phyloP scores from a whole-genome alignment of 2,329 filamentous ascomycete genomes.

The Phaeosphaeriaceae sp. region DNA sequence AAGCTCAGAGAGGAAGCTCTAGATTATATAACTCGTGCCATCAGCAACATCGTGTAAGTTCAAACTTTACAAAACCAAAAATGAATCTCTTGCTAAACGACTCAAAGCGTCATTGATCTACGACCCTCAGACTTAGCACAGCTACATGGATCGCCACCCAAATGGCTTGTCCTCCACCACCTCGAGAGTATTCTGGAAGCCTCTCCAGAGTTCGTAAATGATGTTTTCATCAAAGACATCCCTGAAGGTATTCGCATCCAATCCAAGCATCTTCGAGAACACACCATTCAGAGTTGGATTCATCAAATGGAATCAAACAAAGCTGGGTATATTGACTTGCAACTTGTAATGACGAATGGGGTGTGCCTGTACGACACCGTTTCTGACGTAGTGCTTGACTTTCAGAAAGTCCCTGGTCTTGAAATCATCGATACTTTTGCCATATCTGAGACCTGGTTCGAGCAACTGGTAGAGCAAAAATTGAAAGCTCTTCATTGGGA shows the following conservation, averaged over 20 bases:
- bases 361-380: slow-evolving; percentile 21
- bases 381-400: slow-evolving; percentile 18
- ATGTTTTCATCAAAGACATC: slow-evolving; percentile 22
- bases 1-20: slow-evolving; percentile 11
- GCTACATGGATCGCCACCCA: slow-evolving; percentile 30
- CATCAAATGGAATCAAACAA: slow-evolving; percentile 26
- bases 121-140: slow-evolving; percentile 8
- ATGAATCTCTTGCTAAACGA: not conserved
- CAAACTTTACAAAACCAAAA: not conserved
- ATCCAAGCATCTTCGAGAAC: slow-evolving; percentile 27
- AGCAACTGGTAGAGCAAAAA: slow-evolving; percentile 19
- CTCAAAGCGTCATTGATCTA: slow-evolving; percentile 2
- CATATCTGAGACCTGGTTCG: slow-evolving; percentile 33
- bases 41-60: slow-evolving; percentile 24
- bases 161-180: slow-evolving; percentile 27
- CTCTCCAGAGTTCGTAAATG: slow-evolving; percentile 9
- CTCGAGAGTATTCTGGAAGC: slow-evolving; percentile 15
- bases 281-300: slow-evolving; percentile 24
- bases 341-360: slow-evolving; percentile 21
- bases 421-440: slow-evolving; percentile 23
- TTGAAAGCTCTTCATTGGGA: slow-evolving; percentile 14
- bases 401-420: slow-evolving; percentile 17
- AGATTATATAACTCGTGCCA: slow-evolving; percentile 12
- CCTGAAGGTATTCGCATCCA: slow-evolving; percentile 23
- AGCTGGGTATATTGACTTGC: slow-evolving; percentile 28